Percentiles rank a stretch among this genome's conserved stretches.
These are phyloP conservation scores for Aquilaria sinensis DNA, from an alignment of 345 rosid genomes.

Conservation along the genomic window DNA sequence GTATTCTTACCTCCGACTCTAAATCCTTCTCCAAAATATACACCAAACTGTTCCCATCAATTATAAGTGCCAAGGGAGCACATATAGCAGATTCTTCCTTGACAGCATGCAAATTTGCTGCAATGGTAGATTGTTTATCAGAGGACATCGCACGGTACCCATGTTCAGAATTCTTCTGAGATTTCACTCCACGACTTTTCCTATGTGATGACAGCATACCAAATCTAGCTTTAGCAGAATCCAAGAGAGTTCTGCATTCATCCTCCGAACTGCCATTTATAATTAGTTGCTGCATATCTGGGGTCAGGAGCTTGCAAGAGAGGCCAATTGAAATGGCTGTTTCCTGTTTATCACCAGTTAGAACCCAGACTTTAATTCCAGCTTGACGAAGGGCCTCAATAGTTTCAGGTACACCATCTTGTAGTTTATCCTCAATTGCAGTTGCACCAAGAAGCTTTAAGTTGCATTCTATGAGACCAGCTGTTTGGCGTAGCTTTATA, in stretches of 20 bases:
- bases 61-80: slow-evolving; percentile 53
- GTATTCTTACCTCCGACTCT: slow-evolving; percentile 45
- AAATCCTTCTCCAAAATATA: slow-evolving; percentile 76
- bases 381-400: slow-evolving; percentile 77
- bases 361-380: slow-evolving; percentile 79
- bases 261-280: slow-evolving; percentile 66
- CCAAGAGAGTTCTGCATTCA: slow-evolving; percentile 57
- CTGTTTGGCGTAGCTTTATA: slow-evolving; percentile 54
- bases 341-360: slow-evolving; percentile 83
- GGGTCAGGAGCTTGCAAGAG: slow-evolving; percentile 62
- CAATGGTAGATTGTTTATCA: slow-evolving; percentile 21
- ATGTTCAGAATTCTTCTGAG: slow-evolving; percentile 20
- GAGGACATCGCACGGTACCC: slow-evolving; percentile 27
- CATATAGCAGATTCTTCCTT: slow-evolving; percentile 23
- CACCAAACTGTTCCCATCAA: slow-evolving; percentile 77
- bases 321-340: slow-evolving; percentile 81
- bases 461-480: slow-evolving; percentile 58
- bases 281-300: slow-evolving; percentile 59
- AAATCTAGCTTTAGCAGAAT: slow-evolving; percentile 49
- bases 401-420: slow-evolving; percentile 77
- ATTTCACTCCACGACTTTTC: slow-evolving; percentile 13
- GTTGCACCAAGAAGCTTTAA: slow-evolving; percentile 63
- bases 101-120: slow-evolving; percentile 8
- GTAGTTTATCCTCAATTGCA: slow-evolving; percentile 68
- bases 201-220: slow-evolving; percentile 32